phyloP scores from a whole-genome alignment of 345 rosid species.

The Lenwebbia sp. region DNA sequence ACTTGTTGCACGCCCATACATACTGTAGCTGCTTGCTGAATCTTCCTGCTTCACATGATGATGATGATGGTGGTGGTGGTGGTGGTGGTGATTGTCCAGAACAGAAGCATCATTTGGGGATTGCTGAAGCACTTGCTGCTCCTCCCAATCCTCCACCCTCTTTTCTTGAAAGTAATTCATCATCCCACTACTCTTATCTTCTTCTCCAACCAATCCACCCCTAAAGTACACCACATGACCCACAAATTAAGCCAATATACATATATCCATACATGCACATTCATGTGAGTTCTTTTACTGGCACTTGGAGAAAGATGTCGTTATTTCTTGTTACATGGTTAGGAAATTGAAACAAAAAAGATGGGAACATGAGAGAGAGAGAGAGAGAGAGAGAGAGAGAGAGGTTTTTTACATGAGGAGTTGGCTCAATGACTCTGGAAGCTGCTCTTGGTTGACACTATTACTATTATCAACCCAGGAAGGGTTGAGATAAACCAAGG shows the following conservation, averaged over 20 bases:
- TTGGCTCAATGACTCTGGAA: constrained; percentile 31
- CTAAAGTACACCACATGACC: constrained; percentile 13
- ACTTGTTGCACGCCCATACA: constrained; percentile 27
- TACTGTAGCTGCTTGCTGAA: constrained; percentile 21
- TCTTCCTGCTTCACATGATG: constrained; percentile 53
- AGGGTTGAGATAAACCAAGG: background rate
- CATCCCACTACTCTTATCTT: constrained; percentile 20
- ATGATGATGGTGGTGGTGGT: background rate
- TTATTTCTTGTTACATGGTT: background rate
- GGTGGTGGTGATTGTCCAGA: background rate
- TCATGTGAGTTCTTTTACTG: background rate
- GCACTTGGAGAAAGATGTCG: background rate
- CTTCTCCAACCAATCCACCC: constrained; percentile 65
- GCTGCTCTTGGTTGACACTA: background rate
- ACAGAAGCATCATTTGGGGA: constrained; percentile 8
- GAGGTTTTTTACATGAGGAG: constrained; percentile 26
- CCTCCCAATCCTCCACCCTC: constrained; percentile 52
- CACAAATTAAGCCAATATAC: background rate
- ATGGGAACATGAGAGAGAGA: background rate
- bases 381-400: background rate
- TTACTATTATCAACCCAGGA: background rate
- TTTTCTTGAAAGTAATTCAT: constrained; percentile 25
- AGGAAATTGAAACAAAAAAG: background rate
- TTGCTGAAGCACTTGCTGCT: constrained; percentile 49
- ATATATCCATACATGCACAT: background rate